Base-by-base conservation (phyloP, 257 asterid genomes). In the Solanum virginianum region DNA sequence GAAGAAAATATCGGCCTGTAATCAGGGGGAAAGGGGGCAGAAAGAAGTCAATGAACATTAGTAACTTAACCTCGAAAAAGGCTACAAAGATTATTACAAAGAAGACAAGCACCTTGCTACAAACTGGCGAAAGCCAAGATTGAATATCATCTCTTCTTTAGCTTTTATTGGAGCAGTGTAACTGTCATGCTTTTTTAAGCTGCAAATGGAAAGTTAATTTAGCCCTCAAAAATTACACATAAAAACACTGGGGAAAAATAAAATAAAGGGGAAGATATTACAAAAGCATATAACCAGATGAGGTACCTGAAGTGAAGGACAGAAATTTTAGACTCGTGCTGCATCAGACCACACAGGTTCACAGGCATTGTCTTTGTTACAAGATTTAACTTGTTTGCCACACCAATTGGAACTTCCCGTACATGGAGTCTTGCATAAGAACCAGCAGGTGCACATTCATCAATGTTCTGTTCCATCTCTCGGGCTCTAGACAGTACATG, bases 71-170 rank as follows among this genome's bases (percentile, higher is more conserved):
- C 45, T 77, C 11, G 81, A 12, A 36, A 68, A 68, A 69, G 18
- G 62, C 17, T 13, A 68, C 41, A n/a, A 17, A n/a, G 14, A 51
- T 57, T 69, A 24, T 36, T 54, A 32, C 24, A 15, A 13, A 74
- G 77, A 69, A 75, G 84, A 85, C 85, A 83, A 66, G 49, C 56
- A 92, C 99, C 97, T 92, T 4, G 98, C 82, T 43, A 94, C 85
- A 89, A 93, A 91, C 86, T 96, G 98, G 82, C 98, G 99, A 86
- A 95, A 97, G 80, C 99, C 99, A 81, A 94, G 95, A 90, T 97
- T 98, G 89, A 97, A 97, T 11, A 91, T 62, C 82, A 97, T 92
- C 85, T 97, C 99, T 88, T 95, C 99, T 91, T 97, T 97, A 24
- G 99, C 93, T 88, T 95, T 97, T 80, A 97, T 91, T 80, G 99